phyloP scores from a whole-genome alignment of 2,329 filamentous ascomycete genomes.

The Pseudogymnoascus pannorum region DNA sequence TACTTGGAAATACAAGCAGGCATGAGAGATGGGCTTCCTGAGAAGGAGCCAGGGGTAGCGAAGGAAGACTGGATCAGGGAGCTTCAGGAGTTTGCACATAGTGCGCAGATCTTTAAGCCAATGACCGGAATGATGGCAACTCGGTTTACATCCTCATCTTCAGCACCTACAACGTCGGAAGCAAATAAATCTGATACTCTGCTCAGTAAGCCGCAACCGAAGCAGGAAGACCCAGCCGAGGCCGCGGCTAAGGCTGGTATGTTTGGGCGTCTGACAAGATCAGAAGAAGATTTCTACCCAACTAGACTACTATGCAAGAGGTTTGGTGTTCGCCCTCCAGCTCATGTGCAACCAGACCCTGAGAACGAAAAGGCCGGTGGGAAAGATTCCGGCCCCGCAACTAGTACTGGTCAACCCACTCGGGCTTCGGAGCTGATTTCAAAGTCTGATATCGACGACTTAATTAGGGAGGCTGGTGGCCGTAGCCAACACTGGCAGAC shows the following conservation, averaged over 20 bases:
- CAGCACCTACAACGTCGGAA: constrained; percentile 35
- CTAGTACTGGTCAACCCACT: constrained; percentile 18
- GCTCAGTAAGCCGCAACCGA: constrained; percentile 43
- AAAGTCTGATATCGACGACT: constrained; percentile 46
- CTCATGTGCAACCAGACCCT: constrained; percentile 52
- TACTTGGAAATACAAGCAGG: constrained; percentile 76
- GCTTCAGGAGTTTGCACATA: constrained; percentile 63
- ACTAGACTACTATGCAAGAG: constrained; percentile 85
- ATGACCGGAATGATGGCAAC: constrained; percentile 90
- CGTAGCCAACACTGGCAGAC: constrained; percentile 22
- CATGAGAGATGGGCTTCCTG: constrained; percentile 49
- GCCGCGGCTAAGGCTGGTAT: constrained; percentile 84
- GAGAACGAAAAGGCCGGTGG: constrained; percentile 27
- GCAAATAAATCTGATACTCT: constrained; percentile 32
- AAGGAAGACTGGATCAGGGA: constrained; percentile 75
- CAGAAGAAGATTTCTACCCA: constrained; percentile 65
- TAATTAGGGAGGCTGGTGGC: constrained; percentile 40
- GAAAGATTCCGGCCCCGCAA: not conserved
- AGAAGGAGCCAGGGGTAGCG: constrained; percentile 35
- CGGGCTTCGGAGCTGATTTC: constrained; percentile 41
- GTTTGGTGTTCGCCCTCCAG: constrained; percentile 77
- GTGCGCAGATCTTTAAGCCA: constrained; percentile 78
- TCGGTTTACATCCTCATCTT: constrained; percentile 71
- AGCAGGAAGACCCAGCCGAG: constrained; percentile 68
- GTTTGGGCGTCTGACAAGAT: constrained; percentile 84